Conservation (phyloP, 768 basidiomycete species). For the Suillus subluteus region DNA sequence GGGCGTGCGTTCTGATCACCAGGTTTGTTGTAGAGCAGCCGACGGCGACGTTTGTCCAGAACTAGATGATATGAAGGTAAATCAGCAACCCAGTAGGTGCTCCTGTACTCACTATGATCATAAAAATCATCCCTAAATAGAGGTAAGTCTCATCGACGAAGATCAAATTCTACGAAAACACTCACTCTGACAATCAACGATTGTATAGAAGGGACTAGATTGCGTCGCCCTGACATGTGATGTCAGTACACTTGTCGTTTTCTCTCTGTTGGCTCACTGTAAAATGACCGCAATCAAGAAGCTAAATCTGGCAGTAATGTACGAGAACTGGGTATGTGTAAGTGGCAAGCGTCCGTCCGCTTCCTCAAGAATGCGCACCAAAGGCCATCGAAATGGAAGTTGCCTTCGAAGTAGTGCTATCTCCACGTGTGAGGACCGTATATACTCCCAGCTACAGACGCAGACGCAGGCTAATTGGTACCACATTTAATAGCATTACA, state of each 20-base stretch:
- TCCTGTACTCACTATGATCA: not conserved
- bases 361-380: not conserved
- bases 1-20: not conserved
- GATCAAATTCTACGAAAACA: too few species aligned
- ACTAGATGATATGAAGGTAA: not conserved
- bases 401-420: not conserved
- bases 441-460: constrained; percentile 4
- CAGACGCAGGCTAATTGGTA: too few species aligned
- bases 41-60: not conserved
- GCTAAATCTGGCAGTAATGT: not conserved
- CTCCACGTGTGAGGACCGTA: not conserved
- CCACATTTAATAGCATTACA: not conserved
- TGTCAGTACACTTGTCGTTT: not conserved
- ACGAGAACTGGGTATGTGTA: not conserved
- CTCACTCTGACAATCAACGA: not conserved
- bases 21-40: constrained; percentile 5
- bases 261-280: not conserved
- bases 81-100: too few species aligned
- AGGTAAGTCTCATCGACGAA: not conserved
- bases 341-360: not conserved
- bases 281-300: not conserved
- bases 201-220: not conserved
- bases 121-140: not conserved
- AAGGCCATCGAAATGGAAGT: constrained; percentile 1
- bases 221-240: not conserved